Evolutionary conservation across 1,284 basidiomycete species (phyloP), one percentile per base, ranked within the genome.

Genomic region (Entoloma clypeatum): DNA sequence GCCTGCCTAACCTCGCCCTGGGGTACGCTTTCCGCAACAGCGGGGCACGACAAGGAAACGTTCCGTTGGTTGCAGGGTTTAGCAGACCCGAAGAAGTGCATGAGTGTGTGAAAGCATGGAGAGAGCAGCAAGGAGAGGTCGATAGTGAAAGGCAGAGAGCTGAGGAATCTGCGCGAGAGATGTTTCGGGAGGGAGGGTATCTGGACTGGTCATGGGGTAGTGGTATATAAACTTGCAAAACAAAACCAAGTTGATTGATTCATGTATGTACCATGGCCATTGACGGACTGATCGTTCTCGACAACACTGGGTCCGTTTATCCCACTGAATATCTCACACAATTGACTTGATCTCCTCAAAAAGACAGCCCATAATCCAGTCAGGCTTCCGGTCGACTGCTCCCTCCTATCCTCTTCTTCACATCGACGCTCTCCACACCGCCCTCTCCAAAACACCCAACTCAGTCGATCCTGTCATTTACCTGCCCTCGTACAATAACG

Each of bases 281-380:
- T 61, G 92, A 96, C 65, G 92, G 92, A 8, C 71, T 96, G 48
- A 93, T 96, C 57, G 84, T 95, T 48, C 71, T 95, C 41, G 91
- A 93, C 63, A 72, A 75, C 43, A 74, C 78, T 50, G 87, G 89
- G 83, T 89, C 54, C 56, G 82, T 67, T 45, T n/a, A n/a, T n/a
- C 23, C 17, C 28, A 32, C 16, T 39, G 28, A 22, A 32, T 9
- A 36, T 34, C 28, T 2, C 26, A 46, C 16, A 39, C 39, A 39
- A 18, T 32, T 41, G 40, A 35, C 45, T 45, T 51, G 47, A 50
- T 43, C 49, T 36, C 34, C 26, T 22, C 49, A 40, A 41, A 28
- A 59, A 92, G 90, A 36, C 86, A 81, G 40, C 86, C 92, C 24
- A 85, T 97, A 49, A 89, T 95, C 48, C 89, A 93, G 60, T 92